phyloP scores from a whole-genome alignment of 2,329 filamentous ascomycete species.

The Microsporum canis region DNA sequence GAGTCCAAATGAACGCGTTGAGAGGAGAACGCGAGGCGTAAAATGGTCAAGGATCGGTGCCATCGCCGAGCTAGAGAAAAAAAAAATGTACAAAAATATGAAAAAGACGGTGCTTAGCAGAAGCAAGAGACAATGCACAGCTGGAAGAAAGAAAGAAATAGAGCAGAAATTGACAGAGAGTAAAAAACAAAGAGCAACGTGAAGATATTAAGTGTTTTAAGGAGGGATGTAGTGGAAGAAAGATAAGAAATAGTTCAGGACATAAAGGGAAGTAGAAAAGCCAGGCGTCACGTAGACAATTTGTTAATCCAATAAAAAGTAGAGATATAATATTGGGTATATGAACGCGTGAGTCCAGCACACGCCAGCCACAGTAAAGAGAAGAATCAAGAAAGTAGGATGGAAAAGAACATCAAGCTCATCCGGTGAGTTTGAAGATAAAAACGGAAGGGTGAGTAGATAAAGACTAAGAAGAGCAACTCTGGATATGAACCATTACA shows the following conservation, averaged over 20 bases:
- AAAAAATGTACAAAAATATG: neutral
- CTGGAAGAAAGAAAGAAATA: neutral
- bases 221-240: neutral
- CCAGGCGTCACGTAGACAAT: neutral
- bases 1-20: constrained; percentile 10
- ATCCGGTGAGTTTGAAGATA: neutral
- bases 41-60: constrained; percentile 6
- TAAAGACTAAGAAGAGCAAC: neutral
- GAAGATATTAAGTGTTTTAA: neutral
- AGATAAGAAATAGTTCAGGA: neutral
- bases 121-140: neutral
- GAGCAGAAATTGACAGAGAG: neutral
- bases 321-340: neutral
- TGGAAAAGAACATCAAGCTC: neutral
- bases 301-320: neutral
- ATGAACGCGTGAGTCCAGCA: neutral
- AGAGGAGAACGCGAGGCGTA: neutral
- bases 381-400: neutral
- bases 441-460: neutral
- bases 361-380: neutral
- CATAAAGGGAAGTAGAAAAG: neutral
- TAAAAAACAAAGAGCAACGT: neutral
- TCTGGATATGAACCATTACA: neutral
- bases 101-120: neutral
- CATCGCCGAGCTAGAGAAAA: neutral